phyloP scores from a whole-genome alignment of 345 rosid genomes.

The Leavenworthia alabamica region DNA sequence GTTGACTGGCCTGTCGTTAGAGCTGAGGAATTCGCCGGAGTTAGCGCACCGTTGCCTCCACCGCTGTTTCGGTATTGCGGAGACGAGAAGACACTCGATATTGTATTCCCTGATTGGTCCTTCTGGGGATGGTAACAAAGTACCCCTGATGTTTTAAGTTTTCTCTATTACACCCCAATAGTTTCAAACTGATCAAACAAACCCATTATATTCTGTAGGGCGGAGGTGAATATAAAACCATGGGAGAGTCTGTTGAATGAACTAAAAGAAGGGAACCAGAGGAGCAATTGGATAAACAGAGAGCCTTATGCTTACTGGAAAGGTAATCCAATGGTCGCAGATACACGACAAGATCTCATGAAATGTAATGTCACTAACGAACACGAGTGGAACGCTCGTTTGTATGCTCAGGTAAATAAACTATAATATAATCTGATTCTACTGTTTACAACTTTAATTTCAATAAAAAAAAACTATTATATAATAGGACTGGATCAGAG shows the following conservation, averaged over 20 bases:
- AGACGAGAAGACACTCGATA: conserved; percentile 41
- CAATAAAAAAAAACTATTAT: background rate
- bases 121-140: conserved; percentile 84
- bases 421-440: background rate
- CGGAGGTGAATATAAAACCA: conserved; percentile 67
- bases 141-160: background rate
- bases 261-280: conserved; percentile 47
- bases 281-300: conserved; percentile 51
- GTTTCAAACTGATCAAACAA: background rate
- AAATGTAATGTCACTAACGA: conserved; percentile 60
- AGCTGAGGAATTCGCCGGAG: conserved; percentile 21
- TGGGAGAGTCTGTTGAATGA: conserved; percentile 53
- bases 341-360: conserved; percentile 59
- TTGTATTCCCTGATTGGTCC: conserved; percentile 91
- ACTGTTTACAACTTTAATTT: background rate
- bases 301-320: conserved; percentile 85
- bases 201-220: conserved; percentile 36
- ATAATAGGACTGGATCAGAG: conserved; percentile 66
- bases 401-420: conserved; percentile 52
- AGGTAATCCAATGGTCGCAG: conserved; percentile 77
- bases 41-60: conserved; percentile 47
- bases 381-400: conserved; percentile 88
- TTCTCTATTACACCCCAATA: background rate
- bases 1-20: conserved; percentile 63
- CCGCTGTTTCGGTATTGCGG: conserved; percentile 72